Evolutionary conservation across 2,329 filamentous ascomycete species (phyloP).

Genomic region (Venturia asperata): DNA sequence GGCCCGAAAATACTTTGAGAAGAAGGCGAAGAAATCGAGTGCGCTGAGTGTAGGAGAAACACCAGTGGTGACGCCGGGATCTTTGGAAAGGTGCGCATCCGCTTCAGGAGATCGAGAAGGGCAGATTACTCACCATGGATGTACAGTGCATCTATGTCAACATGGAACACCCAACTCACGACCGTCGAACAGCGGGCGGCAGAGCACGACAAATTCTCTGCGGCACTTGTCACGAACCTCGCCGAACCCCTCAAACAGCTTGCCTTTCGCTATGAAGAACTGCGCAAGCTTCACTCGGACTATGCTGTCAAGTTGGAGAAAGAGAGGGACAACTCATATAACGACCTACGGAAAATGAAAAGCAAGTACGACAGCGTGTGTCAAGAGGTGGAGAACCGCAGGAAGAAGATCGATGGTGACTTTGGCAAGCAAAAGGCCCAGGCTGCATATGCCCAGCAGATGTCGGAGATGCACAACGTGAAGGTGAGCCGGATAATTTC

Average conservation of each 20-base stretch:
- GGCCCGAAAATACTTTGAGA: slow-evolving; percentile 95
- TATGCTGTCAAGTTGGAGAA: slow-evolving; percentile 83
- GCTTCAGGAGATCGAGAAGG: background rate
- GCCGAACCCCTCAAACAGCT: slow-evolving; percentile 80
- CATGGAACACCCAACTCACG: slow-evolving; percentile 89
- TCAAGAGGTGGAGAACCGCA: slow-evolving; percentile 86
- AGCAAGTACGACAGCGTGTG: slow-evolving; percentile 87
- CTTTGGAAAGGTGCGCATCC: slow-evolving; percentile 67
- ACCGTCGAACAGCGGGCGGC: slow-evolving; percentile 80
- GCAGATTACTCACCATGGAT: background rate
- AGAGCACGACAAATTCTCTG: slow-evolving; percentile 81
- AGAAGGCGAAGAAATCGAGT: slow-evolving; percentile 85
- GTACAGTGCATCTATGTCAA: slow-evolving; percentile 79
- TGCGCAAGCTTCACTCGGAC: slow-evolving; percentile 84
- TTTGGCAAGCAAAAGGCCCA: slow-evolving; percentile 85
- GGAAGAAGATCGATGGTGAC: slow-evolving; percentile 91
- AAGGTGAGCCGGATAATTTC: slow-evolving; percentile 44
- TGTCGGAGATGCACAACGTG: slow-evolving; percentile 90
- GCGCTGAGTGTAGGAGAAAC: slow-evolving; percentile 88
- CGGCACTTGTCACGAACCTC: slow-evolving; percentile 69
- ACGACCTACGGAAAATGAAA: slow-evolving; percentile 83
- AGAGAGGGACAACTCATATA: slow-evolving; percentile 77
- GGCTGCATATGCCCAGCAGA: slow-evolving; percentile 83
- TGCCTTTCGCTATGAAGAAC: slow-evolving; percentile 71
- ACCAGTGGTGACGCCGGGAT: slow-evolving; percentile 87